Evolutionary conservation across 495 filamentous ascomycete species (phyloP), one percentile per base, ranked within the genome.

Genomic region (Coniosporium apollinis): DNA sequence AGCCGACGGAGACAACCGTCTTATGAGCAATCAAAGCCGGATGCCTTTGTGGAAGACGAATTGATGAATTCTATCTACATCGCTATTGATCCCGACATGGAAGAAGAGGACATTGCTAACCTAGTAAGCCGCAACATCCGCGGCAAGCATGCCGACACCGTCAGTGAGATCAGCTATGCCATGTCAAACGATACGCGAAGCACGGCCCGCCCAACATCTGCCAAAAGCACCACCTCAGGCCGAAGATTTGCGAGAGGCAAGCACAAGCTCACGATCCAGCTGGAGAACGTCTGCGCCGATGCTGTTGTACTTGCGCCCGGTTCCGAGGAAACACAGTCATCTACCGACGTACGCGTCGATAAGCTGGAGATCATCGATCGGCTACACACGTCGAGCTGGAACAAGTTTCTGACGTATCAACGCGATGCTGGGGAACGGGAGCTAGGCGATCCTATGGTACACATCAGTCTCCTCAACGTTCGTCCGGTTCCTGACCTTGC

Each of bases 41-140:
- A 84, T 47, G 78, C 78, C 1, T 76, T 87, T 11, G 91, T 96
- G n/a, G n/a, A n/a, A n/a, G n/a, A n/a, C n/a, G n/a, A n/a, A n/a
- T n/a, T n/a, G n/a, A n/a, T n/a, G n/a, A 94, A 96, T 47, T 96
- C 89, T 0, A 93, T 99, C 32, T 99, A 94, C 58, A 92, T 99
- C 36, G 86, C 80, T 15, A 82, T 99, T 30, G 78, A 85, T 3
- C 67, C 79, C 13, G 91, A 85, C 43, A 72, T 74, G 32, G 86
- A 94, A 49, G 82, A 83, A 5, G 66, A 65, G 7, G 82, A 91
- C 22, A 65, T 96, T 11, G 62, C 78, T 7, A 71, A 69, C 19
- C 81, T 80, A 31, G 87, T 99, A 54, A 94, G 91, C 52, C 72
- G 76, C 29, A 70, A 87, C 36, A 66, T 96, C 29, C n/a, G n/a